These are phyloP conservation scores for Ogataea allantospora DNA, from an alignment of 805 yeast genomes.

Conservation along the genomic window DNA sequence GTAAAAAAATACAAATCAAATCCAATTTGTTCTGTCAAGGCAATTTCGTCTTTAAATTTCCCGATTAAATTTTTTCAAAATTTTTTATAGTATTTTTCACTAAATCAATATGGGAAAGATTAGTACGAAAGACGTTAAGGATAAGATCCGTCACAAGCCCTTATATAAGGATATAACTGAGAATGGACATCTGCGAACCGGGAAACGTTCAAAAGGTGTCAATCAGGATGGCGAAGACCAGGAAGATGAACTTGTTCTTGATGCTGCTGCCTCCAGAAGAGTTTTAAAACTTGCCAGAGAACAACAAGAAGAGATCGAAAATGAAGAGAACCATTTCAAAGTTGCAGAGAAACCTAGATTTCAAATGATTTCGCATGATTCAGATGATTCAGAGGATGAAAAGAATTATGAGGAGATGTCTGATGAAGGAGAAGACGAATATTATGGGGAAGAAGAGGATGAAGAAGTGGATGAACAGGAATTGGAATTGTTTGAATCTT, in stretches of 20 bases:
- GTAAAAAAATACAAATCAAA: conserved; percentile 2
- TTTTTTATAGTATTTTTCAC: conserved; percentile 7
- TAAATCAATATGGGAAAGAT: conserved; percentile 60
- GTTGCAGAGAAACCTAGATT: conserved; percentile 30
- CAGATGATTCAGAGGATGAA: conserved; percentile 33
- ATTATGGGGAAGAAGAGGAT: conserved; percentile 51
- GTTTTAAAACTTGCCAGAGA: conserved; percentile 86
- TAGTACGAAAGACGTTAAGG: conserved; percentile 47
- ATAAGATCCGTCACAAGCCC: conserved; percentile 76
- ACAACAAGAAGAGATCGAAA: conserved; percentile 88
- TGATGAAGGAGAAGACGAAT: conserved; percentile 37
- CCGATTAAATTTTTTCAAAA: conserved; percentile 14
- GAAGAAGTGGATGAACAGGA: conserved; percentile 74
- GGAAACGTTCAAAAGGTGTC: conserved; percentile 24
- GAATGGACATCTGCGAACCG: conserved; percentile 63
- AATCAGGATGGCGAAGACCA: conserved; percentile 41
- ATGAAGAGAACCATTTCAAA: conserved; percentile 48
- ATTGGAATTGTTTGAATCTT: conserved; percentile 78
- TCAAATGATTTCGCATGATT: conserved; percentile 34
- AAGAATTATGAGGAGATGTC: conserved; percentile 31
- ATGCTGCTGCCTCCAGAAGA: conserved; percentile 78
- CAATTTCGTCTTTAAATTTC: conserved; percentile 10
- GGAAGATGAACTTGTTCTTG: conserved; percentile 64
- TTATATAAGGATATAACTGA: conserved; percentile 75
- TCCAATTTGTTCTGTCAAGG: conserved; percentile 7